A percentile compares a stretch with the other conserved stretches of the same genome.
phyloP scores from a whole-genome alignment of 768 basidiomycete species.

The Mycena vitilis region DNA sequence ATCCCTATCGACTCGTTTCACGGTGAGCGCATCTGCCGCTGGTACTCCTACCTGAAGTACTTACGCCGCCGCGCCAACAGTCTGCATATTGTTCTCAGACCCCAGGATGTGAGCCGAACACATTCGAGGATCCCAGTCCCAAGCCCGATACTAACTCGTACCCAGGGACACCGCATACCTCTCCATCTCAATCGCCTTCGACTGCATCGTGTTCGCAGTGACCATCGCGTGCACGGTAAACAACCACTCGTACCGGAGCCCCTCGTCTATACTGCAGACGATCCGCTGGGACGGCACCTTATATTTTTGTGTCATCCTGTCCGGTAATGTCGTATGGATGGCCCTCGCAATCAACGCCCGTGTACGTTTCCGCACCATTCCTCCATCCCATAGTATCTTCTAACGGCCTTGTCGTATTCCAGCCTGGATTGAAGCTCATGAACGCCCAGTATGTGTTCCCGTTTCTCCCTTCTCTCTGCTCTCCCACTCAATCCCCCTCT shows the following conservation, averaged over 20 bases:
- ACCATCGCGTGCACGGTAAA: constrained; percentile 37
- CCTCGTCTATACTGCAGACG: constrained; percentile 32
- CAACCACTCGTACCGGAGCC: background rate
- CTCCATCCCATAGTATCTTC: too few relatives aligned
- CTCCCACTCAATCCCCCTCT: background rate
- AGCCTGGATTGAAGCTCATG: constrained; percentile 44
- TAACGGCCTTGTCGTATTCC: background rate
- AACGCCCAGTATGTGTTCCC: constrained; percentile 43
- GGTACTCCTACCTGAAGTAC: too few relatives aligned
- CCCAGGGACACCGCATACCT: constrained; percentile 44
- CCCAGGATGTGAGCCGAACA: constrained; percentile 18
- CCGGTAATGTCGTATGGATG: constrained; percentile 45
- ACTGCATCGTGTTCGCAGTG: constrained; percentile 41
- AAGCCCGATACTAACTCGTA: background rate
- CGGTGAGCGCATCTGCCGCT: too few relatives aligned
- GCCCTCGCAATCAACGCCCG: constrained; percentile 39
- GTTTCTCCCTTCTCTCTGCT: background rate
- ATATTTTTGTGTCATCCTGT: constrained; percentile 44
- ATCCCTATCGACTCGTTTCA: constrained; percentile 35
- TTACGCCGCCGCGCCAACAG: constrained; percentile 3
- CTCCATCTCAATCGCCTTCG: constrained; percentile 41
- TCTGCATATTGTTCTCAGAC: constrained; percentile 36
- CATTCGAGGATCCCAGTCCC: background rate
- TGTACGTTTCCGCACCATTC: constrained; percentile 29
- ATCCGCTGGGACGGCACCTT: constrained; percentile 42